phyloP scores from a whole-genome alignment of 805 yeast genomes.

The Lachancea lanzarotensis region DNA sequence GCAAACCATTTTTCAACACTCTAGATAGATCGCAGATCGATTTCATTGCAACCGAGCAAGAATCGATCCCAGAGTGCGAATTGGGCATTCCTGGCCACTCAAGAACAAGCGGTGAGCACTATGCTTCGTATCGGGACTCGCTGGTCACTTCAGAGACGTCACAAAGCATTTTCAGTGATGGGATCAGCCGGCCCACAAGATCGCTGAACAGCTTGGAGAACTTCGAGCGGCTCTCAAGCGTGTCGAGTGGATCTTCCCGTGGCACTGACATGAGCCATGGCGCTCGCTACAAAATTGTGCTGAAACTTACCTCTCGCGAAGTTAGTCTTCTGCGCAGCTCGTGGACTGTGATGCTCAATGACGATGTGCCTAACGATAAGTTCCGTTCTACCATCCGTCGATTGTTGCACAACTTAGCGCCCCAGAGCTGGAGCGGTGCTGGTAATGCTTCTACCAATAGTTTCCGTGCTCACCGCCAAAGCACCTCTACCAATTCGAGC shows the following conservation, averaged over 20 bases:
- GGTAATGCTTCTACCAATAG: not conserved
- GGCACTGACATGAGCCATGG: slow-evolving; percentile 17
- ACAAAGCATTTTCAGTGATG: slow-evolving; percentile 11
- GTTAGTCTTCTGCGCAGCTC: slow-evolving; percentile 32
- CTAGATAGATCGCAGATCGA: slow-evolving; percentile 20
- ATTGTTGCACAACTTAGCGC: not conserved
- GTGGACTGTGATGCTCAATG: slow-evolving; percentile 35
- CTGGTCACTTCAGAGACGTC: slow-evolving; percentile 3
- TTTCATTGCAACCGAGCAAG: slow-evolving; percentile 16
- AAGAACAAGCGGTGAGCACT: not conserved
- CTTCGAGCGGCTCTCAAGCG: slow-evolving; percentile 14
- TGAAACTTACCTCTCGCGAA: slow-evolving; percentile 30
- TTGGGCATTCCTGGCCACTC: not conserved
- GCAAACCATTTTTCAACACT: slow-evolving; percentile 12
- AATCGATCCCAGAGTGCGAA: slow-evolving; percentile 10
- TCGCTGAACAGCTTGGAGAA: slow-evolving; percentile 10
- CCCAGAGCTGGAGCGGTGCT: not conserved
- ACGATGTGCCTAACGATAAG: slow-evolving; percentile 3
- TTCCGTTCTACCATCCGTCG: slow-evolving; percentile 2
- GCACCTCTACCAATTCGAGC: not conserved
- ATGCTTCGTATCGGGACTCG: not conserved
- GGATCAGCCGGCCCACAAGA: slow-evolving; percentile 2
- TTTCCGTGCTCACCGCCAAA: not conserved
- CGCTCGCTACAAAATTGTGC: slow-evolving; percentile 23
- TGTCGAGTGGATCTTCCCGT: slow-evolving; percentile 15